Base-by-base conservation (phyloP, 1,284 basidiomycete species). In the Apiotrichum gamsii region DNA sequence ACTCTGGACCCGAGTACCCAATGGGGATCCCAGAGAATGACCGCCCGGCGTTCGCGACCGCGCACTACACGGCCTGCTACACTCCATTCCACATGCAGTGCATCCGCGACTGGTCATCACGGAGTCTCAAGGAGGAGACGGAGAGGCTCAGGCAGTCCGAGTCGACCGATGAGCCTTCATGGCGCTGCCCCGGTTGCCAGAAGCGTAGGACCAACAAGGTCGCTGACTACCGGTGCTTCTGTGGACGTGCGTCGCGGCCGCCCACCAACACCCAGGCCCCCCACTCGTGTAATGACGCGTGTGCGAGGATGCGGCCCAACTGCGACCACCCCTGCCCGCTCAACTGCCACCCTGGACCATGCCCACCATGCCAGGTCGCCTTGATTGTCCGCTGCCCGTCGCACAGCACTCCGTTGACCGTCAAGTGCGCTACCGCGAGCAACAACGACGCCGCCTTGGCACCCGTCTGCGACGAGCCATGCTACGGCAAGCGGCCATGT, bases 161-260 rank as follows among this genome's bases (percentile, higher is more conserved):
- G 28, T 48, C 32, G 45, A 53, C 36, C 1, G 84, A 88, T 13
- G 60, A 67, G 41, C 65, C 72, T 23, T 64, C 56, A 61, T 91
- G 89, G 89, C 76, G 83, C 47, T 93, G 89, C 68, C 89, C 89
- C 0, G 88, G 87, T 0, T 93, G 89, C 72, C 89, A 90, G 62
- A 81, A 80, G 3, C 83, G 82, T 52, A 75, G 89, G 21, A 75
- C 77, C 36, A 68, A 72, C 5, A 78, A 85, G 2, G 85, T 87
- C 0, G 76, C 74, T 4, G 77, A 77, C 4, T 94, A 93, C 67
- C 78, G 78, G 80, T 94, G 89, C 65, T 93, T 90, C 73, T 95
- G 90, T 62, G 80, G 82, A 18, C 78, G 84, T 0, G 76, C 78
- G 3, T 75, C 79, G n/a, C 81, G 87, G 56, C 87, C 87, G 0